Evolutionary conservation across 192 early-diverging fungal species (phyloP).

Genomic region (Hyaloraphidium curvatum): DNA sequence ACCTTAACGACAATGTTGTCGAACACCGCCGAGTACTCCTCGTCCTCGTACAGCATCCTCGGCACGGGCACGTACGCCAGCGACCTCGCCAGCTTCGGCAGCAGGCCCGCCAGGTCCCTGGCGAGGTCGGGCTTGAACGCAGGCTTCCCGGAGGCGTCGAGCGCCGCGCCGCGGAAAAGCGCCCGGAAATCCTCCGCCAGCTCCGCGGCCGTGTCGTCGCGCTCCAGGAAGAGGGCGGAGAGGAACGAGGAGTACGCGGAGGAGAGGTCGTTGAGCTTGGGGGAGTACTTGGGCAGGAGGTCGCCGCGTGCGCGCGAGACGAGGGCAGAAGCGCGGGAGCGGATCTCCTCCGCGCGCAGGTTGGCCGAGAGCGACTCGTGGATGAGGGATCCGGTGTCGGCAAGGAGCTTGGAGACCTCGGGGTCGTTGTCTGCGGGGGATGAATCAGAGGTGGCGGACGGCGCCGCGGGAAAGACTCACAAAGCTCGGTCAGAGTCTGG

Average conservation of each 20-base stretch:
- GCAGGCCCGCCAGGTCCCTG: conserved; percentile 20
- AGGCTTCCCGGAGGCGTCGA: conserved; percentile 24
- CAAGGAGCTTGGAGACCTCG: conserved; percentile 17
- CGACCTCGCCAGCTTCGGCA: conserved; percentile 21
- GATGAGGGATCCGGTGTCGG: conserved; percentile 17
- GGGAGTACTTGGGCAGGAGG: neutral
- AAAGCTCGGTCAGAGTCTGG: too few species aligned
- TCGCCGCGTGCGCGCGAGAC: neutral
- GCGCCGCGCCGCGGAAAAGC: conserved; percentile 22
- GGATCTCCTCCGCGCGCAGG: neutral
- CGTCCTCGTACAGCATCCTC: conserved; percentile 11
- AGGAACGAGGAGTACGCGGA: neutral
- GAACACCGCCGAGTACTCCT: conserved; percentile 14
- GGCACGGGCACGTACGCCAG: conserved; percentile 28
- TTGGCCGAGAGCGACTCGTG: neutral
- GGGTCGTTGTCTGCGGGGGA: conserved; percentile 16
- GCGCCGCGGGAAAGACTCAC: too few species aligned
- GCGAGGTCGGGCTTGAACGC: conserved; percentile 29
- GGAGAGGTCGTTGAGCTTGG: neutral
- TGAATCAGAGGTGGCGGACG: too few species aligned
- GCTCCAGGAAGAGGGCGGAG: neutral
- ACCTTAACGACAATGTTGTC: conserved; percentile 18
- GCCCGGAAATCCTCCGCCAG: conserved; percentile 13
- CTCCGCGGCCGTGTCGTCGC: conserved; percentile 14
- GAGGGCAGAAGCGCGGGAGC: neutral